These are phyloP conservation scores for Serendipita sp. DNA, from an alignment of 768 basidiomycete genomes.

Conservation along the genomic window DNA sequence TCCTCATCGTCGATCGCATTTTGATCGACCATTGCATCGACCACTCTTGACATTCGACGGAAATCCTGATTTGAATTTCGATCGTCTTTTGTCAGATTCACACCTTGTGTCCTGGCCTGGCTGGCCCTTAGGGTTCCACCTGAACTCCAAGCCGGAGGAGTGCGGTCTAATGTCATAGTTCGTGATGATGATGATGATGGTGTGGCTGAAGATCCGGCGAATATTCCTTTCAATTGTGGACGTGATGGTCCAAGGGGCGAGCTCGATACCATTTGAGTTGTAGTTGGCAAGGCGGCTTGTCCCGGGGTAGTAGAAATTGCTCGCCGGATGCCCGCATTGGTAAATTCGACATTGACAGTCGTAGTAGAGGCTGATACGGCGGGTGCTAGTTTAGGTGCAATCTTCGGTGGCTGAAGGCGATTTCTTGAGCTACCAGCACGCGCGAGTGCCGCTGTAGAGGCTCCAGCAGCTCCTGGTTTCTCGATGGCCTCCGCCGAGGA, in stretches of 20 bases:
- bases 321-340: constrained; percentile 46
- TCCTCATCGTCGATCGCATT: constrained; percentile 24
- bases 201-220: constrained; percentile 64
- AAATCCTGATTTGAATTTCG: constrained; percentile 7
- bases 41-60: constrained; percentile 37
- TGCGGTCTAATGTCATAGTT: no score
- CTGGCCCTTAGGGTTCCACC: constrained; percentile 13
- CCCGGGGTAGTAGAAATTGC: constrained; percentile 26
- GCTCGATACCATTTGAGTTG: neutral
- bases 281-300: neutral
- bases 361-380: constrained; percentile 77
- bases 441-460: neutral
- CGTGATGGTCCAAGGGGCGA: constrained; percentile 4
- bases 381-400: constrained; percentile 66
- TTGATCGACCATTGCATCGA: constrained; percentile 48
- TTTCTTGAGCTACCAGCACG: neutral
- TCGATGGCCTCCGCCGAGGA: constrained; percentile 48
- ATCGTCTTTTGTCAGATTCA: neutral
- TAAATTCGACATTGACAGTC: constrained; percentile 94
- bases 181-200: constrained; percentile 22
- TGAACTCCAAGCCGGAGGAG: neutral
- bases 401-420: constrained; percentile 22
- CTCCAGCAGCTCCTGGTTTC: constrained; percentile 29
- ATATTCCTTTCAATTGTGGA: constrained; percentile 58
- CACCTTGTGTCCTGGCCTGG: neutral